Percentiles rank a stretch among this genome's conserved stretches.
Evolutionary conservation across 768 basidiomycete species (phyloP).

Genomic region (Collybia sordida): DNA sequence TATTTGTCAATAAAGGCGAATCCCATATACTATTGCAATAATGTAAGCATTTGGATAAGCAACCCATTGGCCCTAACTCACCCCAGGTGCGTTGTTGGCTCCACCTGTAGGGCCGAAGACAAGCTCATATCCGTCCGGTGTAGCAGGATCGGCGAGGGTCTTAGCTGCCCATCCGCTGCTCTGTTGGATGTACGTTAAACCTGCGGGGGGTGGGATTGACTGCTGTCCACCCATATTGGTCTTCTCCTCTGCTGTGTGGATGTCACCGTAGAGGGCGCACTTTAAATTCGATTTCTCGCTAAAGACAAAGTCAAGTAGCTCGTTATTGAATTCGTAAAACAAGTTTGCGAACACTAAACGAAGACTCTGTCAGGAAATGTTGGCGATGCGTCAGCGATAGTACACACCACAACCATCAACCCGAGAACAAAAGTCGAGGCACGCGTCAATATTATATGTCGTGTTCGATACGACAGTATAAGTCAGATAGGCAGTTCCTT

Average conservation of each 20-base stretch:
- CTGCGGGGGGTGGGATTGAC: constrained; percentile 30
- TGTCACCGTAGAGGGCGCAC: constrained; percentile 45
- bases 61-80: neutral
- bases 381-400: neutral
- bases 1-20: constrained; percentile 49
- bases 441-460: constrained; percentile 45
- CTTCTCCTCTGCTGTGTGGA: constrained; percentile 44
- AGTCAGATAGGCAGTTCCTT: constrained; percentile 50
- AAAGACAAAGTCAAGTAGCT: constrained; percentile 36
- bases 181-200: constrained; percentile 41
- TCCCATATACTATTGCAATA: constrained; percentile 43
- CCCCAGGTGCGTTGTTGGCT: constrained; percentile 37
- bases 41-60: constrained; percentile 4
- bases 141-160: constrained; percentile 34
- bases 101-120: constrained; percentile 45
- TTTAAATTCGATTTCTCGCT: constrained; percentile 43
- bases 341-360: constrained; percentile 47
- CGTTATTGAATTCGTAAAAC: constrained; percentile 49
- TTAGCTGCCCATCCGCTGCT: constrained; percentile 40
- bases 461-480: constrained; percentile 43
- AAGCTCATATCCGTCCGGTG: constrained; percentile 43
- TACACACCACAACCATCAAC: constrained; percentile 41
- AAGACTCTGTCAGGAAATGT: neutral
- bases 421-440: constrained; percentile 37
- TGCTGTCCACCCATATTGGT: constrained; percentile 44